These are phyloP conservation scores for Chlorella variabilis DNA, from an alignment of 163 green algal genomes.

Conservation along the genomic window DNA sequence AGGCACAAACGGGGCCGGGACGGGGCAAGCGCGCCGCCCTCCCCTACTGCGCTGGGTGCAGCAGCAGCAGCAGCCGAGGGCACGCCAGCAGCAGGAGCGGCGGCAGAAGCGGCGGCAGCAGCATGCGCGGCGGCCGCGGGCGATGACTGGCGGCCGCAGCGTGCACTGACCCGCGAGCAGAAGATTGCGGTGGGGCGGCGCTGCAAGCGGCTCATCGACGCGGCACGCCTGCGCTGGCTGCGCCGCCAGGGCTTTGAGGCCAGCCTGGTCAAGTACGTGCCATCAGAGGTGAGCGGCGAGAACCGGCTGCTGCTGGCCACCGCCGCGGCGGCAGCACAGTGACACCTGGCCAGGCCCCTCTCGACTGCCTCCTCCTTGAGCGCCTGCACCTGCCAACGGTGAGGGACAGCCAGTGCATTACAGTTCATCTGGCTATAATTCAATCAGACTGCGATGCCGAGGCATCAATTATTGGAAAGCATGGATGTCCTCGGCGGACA, in stretches of 20 bases:
- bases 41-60: neutral
- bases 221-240: conserved; percentile 61
- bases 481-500: too few relatives aligned
- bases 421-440: too few relatives aligned
- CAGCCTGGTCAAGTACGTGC: conserved; percentile 48
- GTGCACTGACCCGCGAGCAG: conserved; percentile 41
- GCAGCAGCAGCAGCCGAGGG: neutral
- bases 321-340: neutral
- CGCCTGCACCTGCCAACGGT: too few relatives aligned
- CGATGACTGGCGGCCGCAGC: conserved; percentile 30
- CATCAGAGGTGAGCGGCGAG: conserved; percentile 52
- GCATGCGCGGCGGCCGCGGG: neutral
- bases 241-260: conserved; percentile 40
- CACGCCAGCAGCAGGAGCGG: conserved; percentile 7
- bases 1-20: conserved; percentile 14
- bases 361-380: too few relatives aligned
- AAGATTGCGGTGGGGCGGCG: conserved; percentile 70
- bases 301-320: conserved; percentile 60
- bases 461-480: too few relatives aligned
- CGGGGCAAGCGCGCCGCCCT: neutral
- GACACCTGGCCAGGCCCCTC: too few relatives aligned
- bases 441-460: too few relatives aligned
- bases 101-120: conserved; percentile 2
- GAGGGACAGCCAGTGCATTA: too few relatives aligned
- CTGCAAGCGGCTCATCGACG: conserved; percentile 86